These are phyloP conservation scores for Hsuehochloa calcarea DNA, from an alignment of 176 grass and related monocot species.

Conservation along the genomic window DNA sequence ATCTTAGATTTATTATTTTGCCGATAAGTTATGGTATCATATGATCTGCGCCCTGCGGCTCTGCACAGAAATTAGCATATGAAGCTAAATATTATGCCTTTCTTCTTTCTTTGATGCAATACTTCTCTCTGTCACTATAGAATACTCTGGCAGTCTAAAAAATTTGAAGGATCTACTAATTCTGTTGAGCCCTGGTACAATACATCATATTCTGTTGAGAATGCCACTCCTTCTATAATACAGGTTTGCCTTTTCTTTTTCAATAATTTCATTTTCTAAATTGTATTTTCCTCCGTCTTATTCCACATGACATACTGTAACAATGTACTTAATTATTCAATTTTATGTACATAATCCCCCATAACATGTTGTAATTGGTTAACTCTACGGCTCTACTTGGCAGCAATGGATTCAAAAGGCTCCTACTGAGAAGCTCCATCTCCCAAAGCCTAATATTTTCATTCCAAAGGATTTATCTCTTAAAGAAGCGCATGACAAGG, in stretches of 20 bases:
- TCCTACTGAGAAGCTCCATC: slow-evolving; percentile 71
- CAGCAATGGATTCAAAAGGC: slow-evolving; percentile 89
- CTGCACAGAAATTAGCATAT: background rate
- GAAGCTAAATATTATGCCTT: background rate
- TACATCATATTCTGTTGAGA: slow-evolving; percentile 70
- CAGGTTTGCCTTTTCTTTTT: slow-evolving; percentile 45
- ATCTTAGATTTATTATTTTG: slow-evolving; percentile 1
- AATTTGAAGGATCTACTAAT: slow-evolving; percentile 72
- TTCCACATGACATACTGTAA: background rate
- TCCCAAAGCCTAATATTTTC: slow-evolving; percentile 89
- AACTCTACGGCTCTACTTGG: slow-evolving; percentile 18
- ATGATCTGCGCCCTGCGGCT: background rate
- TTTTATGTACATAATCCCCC: background rate
- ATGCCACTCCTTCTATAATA: slow-evolving; percentile 60
- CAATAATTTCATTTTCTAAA: background rate
- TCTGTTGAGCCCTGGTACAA: slow-evolving; percentile 86
- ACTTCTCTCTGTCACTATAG: slow-evolving; percentile 44
- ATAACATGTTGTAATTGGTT: slow-evolving; percentile 26
- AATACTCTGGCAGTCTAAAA: slow-evolving; percentile 85
- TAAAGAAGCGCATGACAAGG: slow-evolving; percentile 74
- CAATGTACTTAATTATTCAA: background rate
- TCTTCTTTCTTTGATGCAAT: slow-evolving; percentile 17
- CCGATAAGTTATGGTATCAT: background rate
- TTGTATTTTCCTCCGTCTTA: background rate
- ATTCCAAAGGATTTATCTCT: slow-evolving; percentile 84